Percentiles rank a stretch among this genome's conserved stretches.
phyloP scores from a whole-genome alignment of 2,329 filamentous ascomycete species.

The Trichoderma afroharzianum region DNA sequence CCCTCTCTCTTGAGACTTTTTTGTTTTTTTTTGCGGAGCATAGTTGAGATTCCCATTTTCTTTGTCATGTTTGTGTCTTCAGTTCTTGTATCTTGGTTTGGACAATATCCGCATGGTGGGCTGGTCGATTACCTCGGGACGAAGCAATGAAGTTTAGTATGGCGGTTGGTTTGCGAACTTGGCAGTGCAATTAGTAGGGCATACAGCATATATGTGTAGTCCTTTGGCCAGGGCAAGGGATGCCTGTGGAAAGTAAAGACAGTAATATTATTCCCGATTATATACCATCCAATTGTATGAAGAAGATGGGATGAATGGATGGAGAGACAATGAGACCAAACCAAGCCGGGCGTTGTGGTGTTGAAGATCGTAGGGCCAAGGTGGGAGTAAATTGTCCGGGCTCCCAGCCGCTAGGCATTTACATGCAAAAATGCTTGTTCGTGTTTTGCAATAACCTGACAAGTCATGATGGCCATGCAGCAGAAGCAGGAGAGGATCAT shows the following conservation, averaged over 20 bases:
- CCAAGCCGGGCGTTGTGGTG: neutral
- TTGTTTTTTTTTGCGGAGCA: neutral
- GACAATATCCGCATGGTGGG: neutral
- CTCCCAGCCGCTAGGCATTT: neutral
- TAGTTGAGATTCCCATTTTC: neutral
- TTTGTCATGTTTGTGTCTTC: neutral
- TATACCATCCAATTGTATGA: neutral
- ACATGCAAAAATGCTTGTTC: neutral
- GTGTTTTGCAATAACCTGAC: neutral
- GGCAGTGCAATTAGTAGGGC: neutral
- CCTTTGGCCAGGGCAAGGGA: neutral
- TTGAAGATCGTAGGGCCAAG: neutral
- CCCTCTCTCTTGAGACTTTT: neutral
- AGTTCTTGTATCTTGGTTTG: neutral
- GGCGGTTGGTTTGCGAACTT: neutral
- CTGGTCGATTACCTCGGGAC: neutral
- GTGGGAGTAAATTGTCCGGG: neutral
- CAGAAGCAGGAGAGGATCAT: neutral
- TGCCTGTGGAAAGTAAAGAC: neutral
- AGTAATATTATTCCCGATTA: neutral
- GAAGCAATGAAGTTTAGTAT: neutral
- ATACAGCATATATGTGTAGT: neutral
- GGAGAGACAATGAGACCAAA: neutral
- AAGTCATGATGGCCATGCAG: neutral
- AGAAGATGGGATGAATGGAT: neutral